Base-by-base conservation (phyloP, 1,139 yeast genomes). In the Geotrichum europaeum region DNA sequence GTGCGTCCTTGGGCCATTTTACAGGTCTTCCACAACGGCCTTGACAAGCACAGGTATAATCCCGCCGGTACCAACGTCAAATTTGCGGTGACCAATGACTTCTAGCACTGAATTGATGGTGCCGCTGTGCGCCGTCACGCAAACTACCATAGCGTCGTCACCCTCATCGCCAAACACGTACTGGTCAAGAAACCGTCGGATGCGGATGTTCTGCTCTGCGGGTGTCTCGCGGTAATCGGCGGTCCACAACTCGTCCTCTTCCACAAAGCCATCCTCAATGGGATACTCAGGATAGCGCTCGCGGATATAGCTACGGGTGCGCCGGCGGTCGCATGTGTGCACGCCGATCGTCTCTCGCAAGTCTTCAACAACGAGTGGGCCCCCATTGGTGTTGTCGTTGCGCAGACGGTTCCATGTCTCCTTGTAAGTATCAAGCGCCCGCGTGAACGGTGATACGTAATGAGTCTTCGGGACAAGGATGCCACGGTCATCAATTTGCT, bases 331-430 rank as follows among this genome's bases (percentile, higher is more conserved):
- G 70, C 95, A 87, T 2, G 84, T 73, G 69, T 87, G 89, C 18
- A 75, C 76, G 0, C 94, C 94, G 32, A 84, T 78, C 0, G 86
- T 84, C 70, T 87, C 95, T 58, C 95, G 76, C 5, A 87, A 67
- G 51, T 79, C 77, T 61, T 87, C 94, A 55, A 75, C 72, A 24
- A 84, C 77, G 15, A 79, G 15, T 12, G 60, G 60, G 13, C 43
- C 20, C 2, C 36, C 45, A 22, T 49, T 40, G 12, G 20, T 32
- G 40, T 28, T 24, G 22, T n/a, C 28, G 49, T 49, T 28, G 9
- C 20, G 55, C 25, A 22, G 51, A 15, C 40, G 55, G 40, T 75
- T 70, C 92, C 92, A 86, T 1, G 90, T 85, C 43, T 78, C 74
- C 10, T 75, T 70, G 69, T 84, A 75, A 0, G 94, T 87, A 61